phyloP scores from a whole-genome alignment of 352 stramenopile genomes.

The Phytopythium cucurbitacearum region DNA sequence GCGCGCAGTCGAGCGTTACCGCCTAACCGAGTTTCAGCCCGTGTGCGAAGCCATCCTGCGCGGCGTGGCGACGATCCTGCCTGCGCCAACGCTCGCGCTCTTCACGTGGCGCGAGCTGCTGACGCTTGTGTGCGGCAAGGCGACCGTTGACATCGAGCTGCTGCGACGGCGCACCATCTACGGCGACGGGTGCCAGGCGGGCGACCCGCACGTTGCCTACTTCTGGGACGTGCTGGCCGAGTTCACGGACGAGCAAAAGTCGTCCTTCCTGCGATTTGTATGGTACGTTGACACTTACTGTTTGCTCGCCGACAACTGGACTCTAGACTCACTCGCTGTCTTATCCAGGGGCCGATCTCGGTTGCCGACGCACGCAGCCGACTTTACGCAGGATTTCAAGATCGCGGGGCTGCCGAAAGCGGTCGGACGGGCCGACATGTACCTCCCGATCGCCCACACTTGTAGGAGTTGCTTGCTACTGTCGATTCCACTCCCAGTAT shows the following conservation, averaged over 20 bases:
- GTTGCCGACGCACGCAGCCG: slow-evolving; percentile 82
- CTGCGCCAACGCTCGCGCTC: slow-evolving; percentile 63
- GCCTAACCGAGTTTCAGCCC: slow-evolving; percentile 74
- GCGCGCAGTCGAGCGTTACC: slow-evolving; percentile 68
- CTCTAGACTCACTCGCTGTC: slow-evolving; percentile 6
- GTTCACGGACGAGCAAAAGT: slow-evolving; percentile 89
- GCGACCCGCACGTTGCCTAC: slow-evolving; percentile 81
- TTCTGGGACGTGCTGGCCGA: slow-evolving; percentile 89
- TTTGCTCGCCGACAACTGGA: not conserved
- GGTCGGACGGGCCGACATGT: slow-evolving; percentile 66
- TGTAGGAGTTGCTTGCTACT: slow-evolving; percentile 31
- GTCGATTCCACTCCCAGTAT: not conserved
- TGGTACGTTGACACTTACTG: slow-evolving; percentile 35
- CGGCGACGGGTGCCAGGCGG: slow-evolving; percentile 81
- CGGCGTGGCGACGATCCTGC: slow-evolving; percentile 86
- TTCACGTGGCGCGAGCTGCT: slow-evolving; percentile 89
- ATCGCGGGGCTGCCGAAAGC: slow-evolving; percentile 83
- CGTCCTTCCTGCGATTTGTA: slow-evolving; percentile 86
- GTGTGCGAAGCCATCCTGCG: slow-evolving; percentile 69
- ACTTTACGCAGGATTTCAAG: slow-evolving; percentile 90
- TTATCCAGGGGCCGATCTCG: slow-evolving; percentile 65
- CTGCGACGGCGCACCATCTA: slow-evolving; percentile 88
- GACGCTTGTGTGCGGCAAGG: slow-evolving; percentile 88
- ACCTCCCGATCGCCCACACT: slow-evolving; percentile 83
- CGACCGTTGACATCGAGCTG: slow-evolving; percentile 85